phyloP scores from a whole-genome alignment of 169 alveolate species.

The Plasmodium cynomolgi region DNA sequence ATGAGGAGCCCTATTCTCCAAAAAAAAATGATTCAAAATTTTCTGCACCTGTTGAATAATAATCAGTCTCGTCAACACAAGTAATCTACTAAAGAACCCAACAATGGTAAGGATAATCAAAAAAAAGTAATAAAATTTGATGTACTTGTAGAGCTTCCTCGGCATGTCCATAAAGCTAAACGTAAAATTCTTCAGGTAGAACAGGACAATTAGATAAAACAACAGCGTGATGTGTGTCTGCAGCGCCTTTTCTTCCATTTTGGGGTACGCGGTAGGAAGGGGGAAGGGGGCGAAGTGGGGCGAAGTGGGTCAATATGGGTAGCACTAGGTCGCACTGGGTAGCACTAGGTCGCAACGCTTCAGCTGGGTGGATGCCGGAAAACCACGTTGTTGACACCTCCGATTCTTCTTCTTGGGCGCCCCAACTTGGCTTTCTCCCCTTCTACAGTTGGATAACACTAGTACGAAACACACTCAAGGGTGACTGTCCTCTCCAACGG shows the following conservation, averaged over 20 bases:
- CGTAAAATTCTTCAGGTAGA: slow-evolving; percentile 48
- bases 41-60: not conserved
- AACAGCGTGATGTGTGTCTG: slow-evolving; percentile 60
- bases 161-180: slow-evolving; percentile 48
- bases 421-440: too few relatives aligned
- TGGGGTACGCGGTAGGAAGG: not conserved
- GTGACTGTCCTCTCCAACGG: not conserved
- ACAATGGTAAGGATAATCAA: slow-evolving; percentile 38
- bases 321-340: too few relatives aligned
- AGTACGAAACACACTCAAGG: too few relatives aligned
- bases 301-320: not conserved
- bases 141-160: slow-evolving; percentile 16
- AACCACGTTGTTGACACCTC: too few relatives aligned
- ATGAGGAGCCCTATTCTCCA: not conserved
- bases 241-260: slow-evolving; percentile 51
- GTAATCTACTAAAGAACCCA: slow-evolving; percentile 18
- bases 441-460: too few relatives aligned
- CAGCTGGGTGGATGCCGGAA: too few relatives aligned
- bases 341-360: too few relatives aligned
- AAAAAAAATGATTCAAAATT: not conserved
- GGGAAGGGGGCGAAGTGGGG: not conserved
- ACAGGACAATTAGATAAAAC: slow-evolving; percentile 38
- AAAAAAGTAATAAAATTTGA: slow-evolving; percentile 43
- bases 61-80: not conserved
- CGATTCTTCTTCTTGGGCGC: too few relatives aligned